Evolutionary conservation across 1,139 yeast species (phyloP), one percentile per base, ranked within the genome.

Genomic region (Scheffersomyces illinoinensis): DNA sequence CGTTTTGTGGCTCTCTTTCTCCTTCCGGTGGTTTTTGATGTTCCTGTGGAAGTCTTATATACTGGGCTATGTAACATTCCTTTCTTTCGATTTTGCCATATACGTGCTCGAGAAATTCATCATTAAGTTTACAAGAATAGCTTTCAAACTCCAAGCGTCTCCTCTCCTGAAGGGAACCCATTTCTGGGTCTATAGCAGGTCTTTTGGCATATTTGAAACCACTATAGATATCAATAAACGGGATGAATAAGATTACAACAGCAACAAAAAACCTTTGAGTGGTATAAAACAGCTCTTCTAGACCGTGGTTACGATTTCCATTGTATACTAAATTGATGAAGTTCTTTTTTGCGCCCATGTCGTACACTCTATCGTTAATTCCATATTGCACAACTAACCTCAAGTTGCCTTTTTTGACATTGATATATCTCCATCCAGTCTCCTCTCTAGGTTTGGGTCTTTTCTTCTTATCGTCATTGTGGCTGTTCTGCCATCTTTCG

Each of bases 271-370:
- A 66, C 50, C 64, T 67, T 7, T 54, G 19, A 12, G 53, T 56
- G 7, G 72, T 58, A 39, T 59, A 63, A 23, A 46, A 48, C 14
- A 49, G 39, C 6, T 54, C 53, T 8, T 49, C 20, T 12, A 53
- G 43, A 47, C 69, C 71, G 49, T 66, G 67, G 55, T 69, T 70
- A 43, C 71, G 59, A 58, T 76, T 76, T 3, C 75, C 74, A 55
- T 73, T 69, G 52, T 73, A 68, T 54, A 76, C 70, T 5, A 76
- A 63, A 59, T 79, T 77, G 46, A 78, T 72, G 72, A 78, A 72
- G 60, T 79, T 79, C 23, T 63, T 68, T 49, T 63, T 64, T 52
- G 67, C 62, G 0, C 83, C 83, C 67, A 69, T 67, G 52, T 74
- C 63, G 58, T 64, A 80, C 0, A 76, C 74, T 10, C 57, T 56